Base-by-base conservation (phyloP, 805 yeast genomes). In the Wickerhamiella slavikovae region DNA sequence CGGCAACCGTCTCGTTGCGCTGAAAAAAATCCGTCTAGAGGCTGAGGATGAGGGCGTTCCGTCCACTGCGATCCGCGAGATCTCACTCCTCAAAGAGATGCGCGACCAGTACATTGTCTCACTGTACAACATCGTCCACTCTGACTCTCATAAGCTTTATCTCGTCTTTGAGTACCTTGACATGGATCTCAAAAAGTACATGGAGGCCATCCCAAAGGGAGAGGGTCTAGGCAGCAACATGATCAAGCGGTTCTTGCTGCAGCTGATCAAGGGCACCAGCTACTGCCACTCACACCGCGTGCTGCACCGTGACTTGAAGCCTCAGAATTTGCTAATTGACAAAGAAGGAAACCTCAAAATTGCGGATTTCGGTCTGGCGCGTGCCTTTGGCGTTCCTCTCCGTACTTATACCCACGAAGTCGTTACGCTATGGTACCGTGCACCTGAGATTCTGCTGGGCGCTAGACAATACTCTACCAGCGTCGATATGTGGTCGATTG, bases 21-120 rank as follows among this genome's bases (percentile, higher is more conserved):
- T 89, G 42, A 89, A 89, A 53, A 91, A 89, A 55, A 91, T 89
- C 51, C 68, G 96, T 34, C 58, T 89, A 30, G 98, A 89, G 50
- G 79, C 92, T 14, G 98, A 89, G 52, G 93, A 80, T 51, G 98
- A 89, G 51, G 98, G 98, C 13, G 95, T 91, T 15, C 98, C 98
- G 2, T 82, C 95, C 2, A 89, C 98, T 0, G 96, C 98, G 4
- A 89, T 89, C 35, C 65, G 98, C 43, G 98, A 89, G 49, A 89
- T 89, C 42, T 85, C 96, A 2, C 62, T 89, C 27, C 64, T 89
- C 53, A 85, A 89, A 51, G 98, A 89, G 50, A 64, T 89, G 64
- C 68, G 79, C 39, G 93, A 89, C 54, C 92, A 80, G 36, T 82
- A 85, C 52, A 83, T 85, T 30, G 95, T 89, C 15, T 62, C 92